phyloP scores from a whole-genome alignment of 129 eudicot genomes.

The Escallonia rubra region DNA sequence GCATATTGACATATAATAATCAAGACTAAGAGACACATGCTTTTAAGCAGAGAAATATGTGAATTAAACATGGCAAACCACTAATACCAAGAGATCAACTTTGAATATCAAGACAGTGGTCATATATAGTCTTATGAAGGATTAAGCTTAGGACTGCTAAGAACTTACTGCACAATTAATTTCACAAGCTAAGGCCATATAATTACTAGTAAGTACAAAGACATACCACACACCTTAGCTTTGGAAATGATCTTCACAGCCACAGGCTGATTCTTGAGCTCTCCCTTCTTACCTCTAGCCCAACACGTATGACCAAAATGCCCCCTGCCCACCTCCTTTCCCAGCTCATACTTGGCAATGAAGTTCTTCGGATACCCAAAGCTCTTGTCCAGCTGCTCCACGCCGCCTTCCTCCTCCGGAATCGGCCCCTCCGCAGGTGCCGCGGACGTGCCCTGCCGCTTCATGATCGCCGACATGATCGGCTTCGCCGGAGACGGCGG shows the following conservation, averaged over 20 bases:
- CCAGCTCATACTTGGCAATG: constrained; percentile 64
- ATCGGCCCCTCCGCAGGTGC: constrained; percentile 24
- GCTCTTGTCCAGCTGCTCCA: constrained; percentile 51
- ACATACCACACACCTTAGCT: constrained; percentile 70
- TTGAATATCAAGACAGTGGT: too few relatives aligned
- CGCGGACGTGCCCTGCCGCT: constrained; percentile 42
- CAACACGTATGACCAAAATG: constrained; percentile 96
- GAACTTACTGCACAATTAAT: too few relatives aligned
- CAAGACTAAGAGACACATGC: too few relatives aligned
- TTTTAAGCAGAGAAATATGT: too few relatives aligned
- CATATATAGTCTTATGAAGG: too few relatives aligned
- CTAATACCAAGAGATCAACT: too few relatives aligned
- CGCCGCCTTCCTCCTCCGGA: constrained; percentile 39
- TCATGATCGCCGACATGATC: constrained; percentile 73
- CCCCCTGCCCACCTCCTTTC: constrained; percentile 88
- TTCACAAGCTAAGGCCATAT: too few relatives aligned
- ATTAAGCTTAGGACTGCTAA: too few relatives aligned
- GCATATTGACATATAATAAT: too few relatives aligned
- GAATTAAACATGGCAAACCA: too few relatives aligned
- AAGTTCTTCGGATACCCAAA: constrained; percentile 75
- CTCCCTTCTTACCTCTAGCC: constrained; percentile 76
- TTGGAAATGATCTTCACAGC: constrained; percentile 91
- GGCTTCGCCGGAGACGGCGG: constrained; percentile 99
- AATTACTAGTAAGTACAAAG: too few relatives aligned
- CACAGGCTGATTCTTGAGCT: constrained; percentile 56